Percentiles rank a stretch among this genome's conserved stretches.
Conservation (phyloP, 768 basidiomycete species). For the Calocybe cyanea region DNA sequence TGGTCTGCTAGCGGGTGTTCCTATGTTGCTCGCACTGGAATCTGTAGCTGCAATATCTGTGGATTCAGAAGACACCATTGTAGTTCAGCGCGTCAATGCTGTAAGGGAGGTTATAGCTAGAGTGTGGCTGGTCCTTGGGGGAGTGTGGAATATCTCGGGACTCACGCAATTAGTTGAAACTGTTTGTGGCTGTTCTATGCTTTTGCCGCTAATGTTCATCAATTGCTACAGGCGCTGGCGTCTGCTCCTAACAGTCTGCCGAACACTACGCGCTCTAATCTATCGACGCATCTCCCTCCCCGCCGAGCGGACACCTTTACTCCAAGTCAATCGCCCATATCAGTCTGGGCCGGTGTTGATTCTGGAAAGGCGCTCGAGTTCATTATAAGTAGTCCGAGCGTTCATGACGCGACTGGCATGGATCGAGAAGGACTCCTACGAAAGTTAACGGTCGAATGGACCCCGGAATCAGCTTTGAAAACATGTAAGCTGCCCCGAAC, state of each 20-base stretch:
- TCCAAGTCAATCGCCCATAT: slow-evolving; percentile 16
- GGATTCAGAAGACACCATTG: slow-evolving; percentile 34
- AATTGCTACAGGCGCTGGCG: slow-evolving; percentile 39
- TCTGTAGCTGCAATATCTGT: slow-evolving; percentile 43
- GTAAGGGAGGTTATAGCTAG: slow-evolving; percentile 62
- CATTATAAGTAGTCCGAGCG: slow-evolving; percentile 46
- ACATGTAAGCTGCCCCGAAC: slow-evolving; percentile 59
- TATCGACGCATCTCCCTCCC: slow-evolving; percentile 41
- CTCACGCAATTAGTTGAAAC: slow-evolving; percentile 51
- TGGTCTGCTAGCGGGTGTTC: slow-evolving; percentile 71
- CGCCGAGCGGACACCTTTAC: slow-evolving; percentile 42
- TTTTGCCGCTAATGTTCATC: slow-evolving; percentile 7
- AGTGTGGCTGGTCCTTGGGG: slow-evolving; percentile 68
- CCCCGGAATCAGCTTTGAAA: slow-evolving; percentile 66
- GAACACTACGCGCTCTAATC: slow-evolving; percentile 25
- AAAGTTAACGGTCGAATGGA: slow-evolving; percentile 62
- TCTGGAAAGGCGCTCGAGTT: slow-evolving; percentile 49
- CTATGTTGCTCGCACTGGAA: slow-evolving; percentile 82
- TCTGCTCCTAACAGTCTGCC: slow-evolving; percentile 35
- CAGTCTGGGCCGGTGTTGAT: slow-evolving; percentile 44
- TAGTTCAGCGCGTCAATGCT: slow-evolving; percentile 41
- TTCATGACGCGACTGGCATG: slow-evolving; percentile 64
- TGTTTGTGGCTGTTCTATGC: slow-evolving; percentile 33
- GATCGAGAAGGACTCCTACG: slow-evolving; percentile 53
- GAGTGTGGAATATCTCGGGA: slow-evolving; percentile 61